Base-by-base conservation (phyloP, 306 rosid species). In the Begonia fuchsioides region DNA sequence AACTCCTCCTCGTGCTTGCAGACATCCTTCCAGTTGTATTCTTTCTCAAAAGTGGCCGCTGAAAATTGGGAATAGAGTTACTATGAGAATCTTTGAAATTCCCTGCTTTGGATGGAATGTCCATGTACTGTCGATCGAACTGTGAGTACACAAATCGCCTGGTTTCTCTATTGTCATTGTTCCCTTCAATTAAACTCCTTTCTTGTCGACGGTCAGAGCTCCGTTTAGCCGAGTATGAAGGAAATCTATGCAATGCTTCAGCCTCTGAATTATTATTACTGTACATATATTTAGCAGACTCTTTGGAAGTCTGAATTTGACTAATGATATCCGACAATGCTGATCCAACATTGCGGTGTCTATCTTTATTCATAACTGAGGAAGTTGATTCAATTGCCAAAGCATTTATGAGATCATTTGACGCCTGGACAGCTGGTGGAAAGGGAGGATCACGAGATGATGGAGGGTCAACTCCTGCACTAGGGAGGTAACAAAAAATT, bases 391-490 rank as follows among this genome's bases (percentile, higher is more conserved):
- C 94, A 39, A 76, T 51, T 39, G 44, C 7, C 7, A 26, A 80
- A 61, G 87, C 61, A 71, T 71, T 79, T 52, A 70, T 50, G 58
- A 73, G 66, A 59, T 82, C 74, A 75, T 75, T 82, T 69, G 93
- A 79, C 53, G 94, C 93, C 13, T 87, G 61, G 54, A 74, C 81
- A 62, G 87, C 77, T 50, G 95, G 93, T 63, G 99, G 99, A 63
- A 73, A 80, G 53, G 99, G 99, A 59, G 99, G 99, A 74, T 92
- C 99, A 62, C 99, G 99, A 77, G 96, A 83, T 52, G 99, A 86
- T 74, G 99, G 99, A 77, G 88, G 96, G 86, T 92, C 99, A 92
- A 92, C 96, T 79, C 98, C 98, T 92, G 98, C 93, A 77, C 96
- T 75, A 92, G 96, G 35, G 8, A 26, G 7, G 35, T 26, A 26